Evolutionary conservation across 202 grass and related monocot species (phyloP), one percentile per base, ranked within the genome.

Genomic region (Tripidium arundinaceum): DNA sequence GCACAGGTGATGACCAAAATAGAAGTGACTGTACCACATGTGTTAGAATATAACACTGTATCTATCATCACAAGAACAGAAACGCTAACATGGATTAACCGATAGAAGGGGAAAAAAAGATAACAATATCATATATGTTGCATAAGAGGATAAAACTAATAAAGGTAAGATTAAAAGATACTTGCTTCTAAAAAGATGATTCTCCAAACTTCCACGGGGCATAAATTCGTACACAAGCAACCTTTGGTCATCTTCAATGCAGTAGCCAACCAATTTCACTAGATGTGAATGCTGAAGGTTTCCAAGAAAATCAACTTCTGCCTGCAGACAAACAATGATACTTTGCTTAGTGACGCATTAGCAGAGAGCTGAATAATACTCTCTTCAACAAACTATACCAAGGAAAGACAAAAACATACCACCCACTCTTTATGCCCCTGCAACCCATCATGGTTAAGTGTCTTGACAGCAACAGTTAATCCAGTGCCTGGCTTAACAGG

Each of bases 401-500:
- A n/a, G n/a, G n/a, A n/a, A n/a, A n/a, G n/a, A n/a, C n/a, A n/a
- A n/a, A n/a, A n/a, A 79, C 76, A 62, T 83, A 91, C 92, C 84
- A 94, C 86, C 89, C 89, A 94, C 71, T 94, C 92, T 89, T 91
- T 94, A 54, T 94, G 92, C 61, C 92, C 92, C 91, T 94, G 89
- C 85, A 91, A 86, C 61, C 92, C 92, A 34, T 94, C 92, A 87
- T 94, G 92, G 70, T 94, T 94, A 72, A 94, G 84, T 6, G 89
- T 94, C 82, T 94, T 94, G 19, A 94, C 89, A 75, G 92, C 92
- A 78, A 94, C 92, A 65, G 92, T 91, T 77, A 94, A 87, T 49
- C 92, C 92, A 75, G 89, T 94, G 75, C 92, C 92, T 47, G 92
- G 89, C 62, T 94, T 94, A 60, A 94, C 84, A 42, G 92, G 92